Percentiles rank a stretch among this genome's conserved stretches.
These are phyloP conservation scores for Solanum corneliomulleri DNA, from an alignment of 257 asterid species.

Conservation along the genomic window DNA sequence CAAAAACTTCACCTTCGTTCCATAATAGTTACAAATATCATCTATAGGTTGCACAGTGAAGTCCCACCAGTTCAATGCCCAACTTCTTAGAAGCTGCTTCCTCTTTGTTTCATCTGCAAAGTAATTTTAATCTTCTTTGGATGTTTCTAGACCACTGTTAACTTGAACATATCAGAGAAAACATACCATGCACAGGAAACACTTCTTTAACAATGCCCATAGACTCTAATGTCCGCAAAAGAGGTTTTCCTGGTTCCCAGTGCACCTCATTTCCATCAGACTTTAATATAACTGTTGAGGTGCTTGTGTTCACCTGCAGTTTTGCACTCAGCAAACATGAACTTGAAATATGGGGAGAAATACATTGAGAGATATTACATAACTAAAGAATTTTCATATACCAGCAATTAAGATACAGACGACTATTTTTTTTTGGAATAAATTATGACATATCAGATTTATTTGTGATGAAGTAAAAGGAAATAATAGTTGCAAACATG, in stretches of 20 bases:
- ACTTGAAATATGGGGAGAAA: neutral
- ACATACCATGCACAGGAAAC: conserved; percentile 81
- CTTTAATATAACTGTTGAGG: conserved; percentile 22
- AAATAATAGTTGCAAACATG: neutral
- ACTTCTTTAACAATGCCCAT: conserved; percentile 65
- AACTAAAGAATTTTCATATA: neutral
- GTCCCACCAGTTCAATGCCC: conserved; percentile 95
- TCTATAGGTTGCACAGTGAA: conserved; percentile 84
- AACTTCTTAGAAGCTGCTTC: conserved; percentile 73
- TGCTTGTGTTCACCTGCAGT: conserved; percentile 52
- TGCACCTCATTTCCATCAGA: conserved; percentile 29
- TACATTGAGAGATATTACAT: neutral
- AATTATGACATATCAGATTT: neutral
- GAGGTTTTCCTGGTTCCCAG: conserved; percentile 68
- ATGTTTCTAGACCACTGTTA: neutral
- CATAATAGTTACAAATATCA: conserved; percentile 77
- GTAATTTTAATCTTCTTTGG: neutral
- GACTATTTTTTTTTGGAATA: neutral
- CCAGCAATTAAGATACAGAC: neutral
- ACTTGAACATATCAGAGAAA: neutral
- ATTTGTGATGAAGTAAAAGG: neutral
- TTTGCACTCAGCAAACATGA: conserved; percentile 1
- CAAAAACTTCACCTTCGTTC: conserved; percentile 50
- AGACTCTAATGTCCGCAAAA: conserved; percentile 45
- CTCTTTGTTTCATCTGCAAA: conserved; percentile 62